Evolutionary conservation across 371 early-diverging fungal genomes (phyloP), one percentile per base, ranked within the genome.

Genomic region (Haplosporangium sp.): DNA sequence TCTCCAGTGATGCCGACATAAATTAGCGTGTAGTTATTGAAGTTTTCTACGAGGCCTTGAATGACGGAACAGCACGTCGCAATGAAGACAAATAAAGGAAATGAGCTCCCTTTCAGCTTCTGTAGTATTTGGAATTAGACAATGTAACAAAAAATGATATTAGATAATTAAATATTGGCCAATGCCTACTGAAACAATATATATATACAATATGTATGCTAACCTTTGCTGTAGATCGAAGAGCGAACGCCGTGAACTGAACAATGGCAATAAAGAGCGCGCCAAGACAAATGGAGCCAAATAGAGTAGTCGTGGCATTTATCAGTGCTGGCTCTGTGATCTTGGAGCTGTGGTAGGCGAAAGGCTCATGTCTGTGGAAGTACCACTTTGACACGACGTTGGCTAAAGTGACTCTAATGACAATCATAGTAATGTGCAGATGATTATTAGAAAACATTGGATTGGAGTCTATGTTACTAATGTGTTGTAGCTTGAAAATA

Each of bases 311-410:
- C 0, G 85, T 61, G 17, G 91, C 92, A 15, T 85, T 72, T 42
- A 77, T 67, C 19, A 90, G 59, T 0, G 87, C 87, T 17, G 69
- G 79, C 39, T 84, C 84, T 74, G 88, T 88, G 37, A 85, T 76
- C 47, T 86, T 85, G 4, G 85, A 86, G 55, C 70, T 65, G 27
- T 83, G 70, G 6, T 82, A 72, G 27, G 73, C 85, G 15, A 85
- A 72, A 17, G 86, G 86, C 13, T 88, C 85, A 50, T 88, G 84
- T 53, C 90, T 77, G 64, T 90, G 90, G 60, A 91, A 91, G 72
- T 93, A 95, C 95, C 95, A 95, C 75, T 93, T 88, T 3, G 93
- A 91, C 3, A 92, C 92, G 6, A 93, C 89, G 1, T 91, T 89
- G 2, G 93, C 88, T 60, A 95, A n/a, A 2, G 67, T 61, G 1